Base-by-base conservation (phyloP, 768 basidiomycete species). In the Amanita pseudoporphyria region DNA sequence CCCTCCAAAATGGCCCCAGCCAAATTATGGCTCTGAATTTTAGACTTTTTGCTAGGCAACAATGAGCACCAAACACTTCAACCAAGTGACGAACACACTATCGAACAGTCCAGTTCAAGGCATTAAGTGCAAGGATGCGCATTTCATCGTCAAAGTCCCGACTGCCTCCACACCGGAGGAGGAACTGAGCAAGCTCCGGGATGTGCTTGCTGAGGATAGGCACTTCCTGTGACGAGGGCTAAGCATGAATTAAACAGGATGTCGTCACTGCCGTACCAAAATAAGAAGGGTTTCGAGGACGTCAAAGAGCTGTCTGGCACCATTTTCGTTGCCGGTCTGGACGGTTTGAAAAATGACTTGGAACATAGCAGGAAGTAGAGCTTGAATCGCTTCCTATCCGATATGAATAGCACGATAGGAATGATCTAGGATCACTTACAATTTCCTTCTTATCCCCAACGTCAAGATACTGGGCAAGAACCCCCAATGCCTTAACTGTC, bases 271-370 rank as follows among this genome's bases (percentile, higher is more conserved):
- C 65, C 82, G 51, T 56, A 88, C 89, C 52, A 97, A 80, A 61
- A 98, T 95, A 41, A 95, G 76, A 41, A 98, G 81, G 0, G 91
- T 94, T 72, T 98, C 96, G 54, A 98, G 76, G 24, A 97, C 90
- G 61, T 99, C 96, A 60, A 97, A 96, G 21, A 93, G 72, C 60
- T 94, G 82, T 55, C 93, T 82, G 40, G 90, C 88, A 47, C 81
- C 81, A 31, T 74, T 73, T 60, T 93, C 90, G 60, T 97, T 86
- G 31, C 76, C 79, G 31, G 77, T 64, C 56, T 87, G 86, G 6
- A 98, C 79, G 33, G 82, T 76, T 64, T 91, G 84, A 3, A 84
- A 84, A 33, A 97, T 82, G 44, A 97, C 93, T 52, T 78, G 75
- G 46, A 98, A 87, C 78, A 98, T 94, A 22, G 71, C 69, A 28